Evolutionary conservation across 331 rosid genomes (phyloP), one percentile per base, ranked within the genome.

Genomic region (Erythrophleum ivorense): DNA sequence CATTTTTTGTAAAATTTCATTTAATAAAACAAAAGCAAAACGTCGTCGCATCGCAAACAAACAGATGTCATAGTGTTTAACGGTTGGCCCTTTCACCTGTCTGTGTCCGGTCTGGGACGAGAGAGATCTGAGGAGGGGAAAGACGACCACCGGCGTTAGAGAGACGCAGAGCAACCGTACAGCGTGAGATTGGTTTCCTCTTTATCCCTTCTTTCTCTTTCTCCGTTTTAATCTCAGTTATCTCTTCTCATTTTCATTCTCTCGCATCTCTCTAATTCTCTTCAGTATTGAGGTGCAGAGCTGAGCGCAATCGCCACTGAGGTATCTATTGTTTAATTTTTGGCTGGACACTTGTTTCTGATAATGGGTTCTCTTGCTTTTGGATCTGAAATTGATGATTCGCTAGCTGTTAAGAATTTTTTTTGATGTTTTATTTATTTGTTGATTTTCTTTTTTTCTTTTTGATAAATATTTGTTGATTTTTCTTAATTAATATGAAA

Each of bases 61-160:
- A 3, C 21, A 1, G 7, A 19, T 1, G 2, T 53, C 54, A 13
- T 36, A 1, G 40, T 48, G 54, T 13, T 24, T 0, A 24, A 24
- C 29, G 29, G 29, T 24, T 24, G 1, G 29, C 29, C 29, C 29
- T 16, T 66, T 19, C 75, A 70, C 57, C 34, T 52, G 19, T 19
- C 38, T 31, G 2, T 45, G 50, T 11, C 74, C 8, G 59, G 19
- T 18, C 1, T 5, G 62, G 29, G n/a, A 55, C 9, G 24, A 5
- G 57, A 6, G 40, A 46, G 75, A 70, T 46, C 75, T 70, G 75
- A 70, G 58, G 41, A 70, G n/a, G 15, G 8, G 40, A 13, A 70
- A 70, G 40, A 46, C 40, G 40, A 52, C 9, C 64, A 58, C 34
- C 19, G 57, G 33, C 75, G 21, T 24, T 21, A 5, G 40, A 19